Conservation (phyloP, 2,329 filamentous ascomycete genomes). For the Akanthomyces lecanii region DNA sequence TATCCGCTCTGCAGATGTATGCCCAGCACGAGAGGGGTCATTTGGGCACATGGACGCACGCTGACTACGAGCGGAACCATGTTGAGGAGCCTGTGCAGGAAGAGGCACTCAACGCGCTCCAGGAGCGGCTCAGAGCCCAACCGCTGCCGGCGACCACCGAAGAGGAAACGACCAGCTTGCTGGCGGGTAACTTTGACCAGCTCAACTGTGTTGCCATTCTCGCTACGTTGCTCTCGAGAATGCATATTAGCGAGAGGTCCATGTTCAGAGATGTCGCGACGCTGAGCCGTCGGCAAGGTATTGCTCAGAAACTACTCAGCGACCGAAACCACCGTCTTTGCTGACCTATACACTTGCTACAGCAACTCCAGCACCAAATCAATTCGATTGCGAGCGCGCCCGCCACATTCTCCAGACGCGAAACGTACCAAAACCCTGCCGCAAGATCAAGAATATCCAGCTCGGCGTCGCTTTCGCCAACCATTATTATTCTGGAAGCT, state of each 20-base stretch:
- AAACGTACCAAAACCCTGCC: neutral
- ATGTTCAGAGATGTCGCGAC: no score
- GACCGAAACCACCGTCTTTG: neutral
- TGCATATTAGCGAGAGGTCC: neutral
- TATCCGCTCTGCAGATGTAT: conserved; percentile 16
- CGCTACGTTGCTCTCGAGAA: neutral
- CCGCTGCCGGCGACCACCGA: neutral
- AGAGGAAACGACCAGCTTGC: no score
- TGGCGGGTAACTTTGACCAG: no score
- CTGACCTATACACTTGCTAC: neutral
- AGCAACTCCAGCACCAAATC: neutral
- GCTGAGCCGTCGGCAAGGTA: no score
- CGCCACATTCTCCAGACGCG: neutral
- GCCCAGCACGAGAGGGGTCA: neutral
- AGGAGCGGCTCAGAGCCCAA: neutral
- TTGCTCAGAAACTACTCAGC: neutral
- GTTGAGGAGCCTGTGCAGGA: neutral
- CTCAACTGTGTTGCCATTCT: neutral
- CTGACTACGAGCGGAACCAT: neutral
- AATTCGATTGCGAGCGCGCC: neutral
- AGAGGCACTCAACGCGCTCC: neutral
- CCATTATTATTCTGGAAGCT: neutral
- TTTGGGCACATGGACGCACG: neutral
- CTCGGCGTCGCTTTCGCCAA: neutral
- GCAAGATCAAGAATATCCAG: neutral